A percentile compares a stretch with the other conserved stretches of the same genome.
Evolutionary conservation across 2,329 filamentous ascomycete genomes (phyloP).

Genomic region (Blastomyces silverae): DNA sequence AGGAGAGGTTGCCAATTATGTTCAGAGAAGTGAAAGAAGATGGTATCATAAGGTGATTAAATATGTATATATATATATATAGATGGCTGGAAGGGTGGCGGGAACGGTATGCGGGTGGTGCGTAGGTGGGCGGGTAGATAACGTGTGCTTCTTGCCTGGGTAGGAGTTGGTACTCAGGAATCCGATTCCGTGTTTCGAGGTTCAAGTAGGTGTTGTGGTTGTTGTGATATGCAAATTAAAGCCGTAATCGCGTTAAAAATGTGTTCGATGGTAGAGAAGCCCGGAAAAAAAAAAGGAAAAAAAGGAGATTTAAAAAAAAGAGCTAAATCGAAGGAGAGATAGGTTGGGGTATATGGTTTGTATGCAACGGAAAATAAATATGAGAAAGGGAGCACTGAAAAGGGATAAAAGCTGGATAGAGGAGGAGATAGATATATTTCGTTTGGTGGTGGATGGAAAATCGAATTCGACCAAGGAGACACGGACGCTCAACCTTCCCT

Average conservation of each 20-base stretch:
- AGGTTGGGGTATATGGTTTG: neutral
- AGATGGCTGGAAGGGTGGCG: neutral
- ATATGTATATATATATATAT: neutral
- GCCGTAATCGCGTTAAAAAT: slow-evolving; percentile 7
- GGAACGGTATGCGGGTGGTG: no score
- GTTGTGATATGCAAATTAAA: neutral
- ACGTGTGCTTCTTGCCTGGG: neutral
- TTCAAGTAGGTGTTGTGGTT: neutral
- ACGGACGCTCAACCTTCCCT: neutral
- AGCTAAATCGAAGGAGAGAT: neutral
- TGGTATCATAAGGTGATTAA: neutral
- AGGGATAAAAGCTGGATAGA: neutral
- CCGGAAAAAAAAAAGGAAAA: neutral
- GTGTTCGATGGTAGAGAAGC: neutral
- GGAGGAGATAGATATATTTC: neutral
- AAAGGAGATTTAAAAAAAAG: neutral
- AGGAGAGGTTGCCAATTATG: neutral
- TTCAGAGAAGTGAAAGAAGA: neutral
- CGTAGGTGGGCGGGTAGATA: no score
- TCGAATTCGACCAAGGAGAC: neutral
- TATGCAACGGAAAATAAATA: neutral
- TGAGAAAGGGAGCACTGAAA: neutral
- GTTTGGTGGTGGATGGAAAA: neutral
- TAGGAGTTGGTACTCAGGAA: neutral
- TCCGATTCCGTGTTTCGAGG: neutral